Evolutionary conservation across 257 asterid genomes (phyloP), one percentile per base, ranked within the genome.

Genomic region (Leptodermis oblonga): DNA sequence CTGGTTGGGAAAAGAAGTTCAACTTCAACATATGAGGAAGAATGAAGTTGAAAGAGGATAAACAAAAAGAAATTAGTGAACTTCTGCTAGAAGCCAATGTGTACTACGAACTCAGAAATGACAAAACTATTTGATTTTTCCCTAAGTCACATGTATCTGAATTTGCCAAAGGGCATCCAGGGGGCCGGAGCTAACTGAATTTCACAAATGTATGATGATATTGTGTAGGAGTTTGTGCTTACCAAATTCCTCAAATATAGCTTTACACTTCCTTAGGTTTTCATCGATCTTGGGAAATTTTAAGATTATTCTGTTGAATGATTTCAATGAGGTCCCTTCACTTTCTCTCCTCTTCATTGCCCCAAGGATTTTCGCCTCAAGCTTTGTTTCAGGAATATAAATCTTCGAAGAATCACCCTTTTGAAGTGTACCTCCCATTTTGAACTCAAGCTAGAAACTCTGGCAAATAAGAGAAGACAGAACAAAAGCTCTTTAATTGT

Each of bases 221-320:
- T 18, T 23, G 14, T 3, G n/a, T 4, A 34, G 26, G 17, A 13
- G 13, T 34, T 26, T 56, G 45, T 11, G 37, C 80, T 49, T 72
- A 92, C 98, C 98, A 28, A 86, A 92, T 73, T 86, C 90, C 70
- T 84, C 76, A 48, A 90, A 92, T 31, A 80, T 80, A 11, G 78
- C 77, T 81, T 79, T 85, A 83, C 88, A 90, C 80, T 90, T 92
- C 81, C 90, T 79, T 51, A 92, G 70, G 85, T 87, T 85, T 83
- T 86, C 85, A 10, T 86, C 97, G 39, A 92, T 90, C 74, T 85
- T 92, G 58, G 98, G 98, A 62, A 92, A 92, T 43, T 88, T 88
- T 49, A 92, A 81, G 83, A 92, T 87, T 41, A 90, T 71, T 78
- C 81, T 82, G 79, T 90, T 86, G 58, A 90, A 90, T 46, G 98